Base-by-base conservation (phyloP, 2,329 filamentous ascomycete genomes). In the Cercospora zeina region DNA sequence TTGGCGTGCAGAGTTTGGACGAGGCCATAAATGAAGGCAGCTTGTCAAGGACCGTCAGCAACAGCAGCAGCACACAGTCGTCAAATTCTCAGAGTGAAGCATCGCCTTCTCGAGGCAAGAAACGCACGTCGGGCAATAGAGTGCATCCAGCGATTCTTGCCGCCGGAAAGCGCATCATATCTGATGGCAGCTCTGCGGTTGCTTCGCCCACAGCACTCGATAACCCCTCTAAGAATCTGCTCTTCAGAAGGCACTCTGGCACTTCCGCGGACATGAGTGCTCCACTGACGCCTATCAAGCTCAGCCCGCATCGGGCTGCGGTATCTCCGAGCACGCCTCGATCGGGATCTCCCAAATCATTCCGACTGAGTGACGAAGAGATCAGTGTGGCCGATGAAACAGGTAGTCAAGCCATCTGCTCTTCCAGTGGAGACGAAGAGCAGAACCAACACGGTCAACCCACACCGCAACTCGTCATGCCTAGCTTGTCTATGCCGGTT, bases 401-500 rank as follows among this genome's bases (percentile, higher is more conserved):
- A 53, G 78, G 76, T 30, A 86, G 82, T 65, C 84, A 86, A 68
- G 82, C 79, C 2, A 73, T 86, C 14, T 78, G 70, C n/a, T 76
- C 76, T 14, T 86, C 82, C 19, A 76, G 80, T 70, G 78, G 82
- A 65, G 79, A 87, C 68, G 79, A 85, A 71, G 87, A 84, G 73
- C 81, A 79, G 7, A 73, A 74, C 8, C 69, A 70, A 9, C 70
- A 71, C 54, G 58, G 75, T 2, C 66, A 59, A 58, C 62, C 61
- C 68, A 72, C 78, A 42, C 89, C 89, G 24, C 93, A 97, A 75
- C 83, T 99, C n/a, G 90, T 99, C 63, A 99, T 99, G 95, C 95
- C 95, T 4, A 96, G 92, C 72, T 88, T 99, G 70, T 87, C 86
- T 65, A 95, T 99, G 85, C 93, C 95, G 3, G 89, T 86, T 64